These are phyloP conservation scores for Mycena venus DNA, from an alignment of 768 basidiomycete genomes.

Conservation along the genomic window DNA sequence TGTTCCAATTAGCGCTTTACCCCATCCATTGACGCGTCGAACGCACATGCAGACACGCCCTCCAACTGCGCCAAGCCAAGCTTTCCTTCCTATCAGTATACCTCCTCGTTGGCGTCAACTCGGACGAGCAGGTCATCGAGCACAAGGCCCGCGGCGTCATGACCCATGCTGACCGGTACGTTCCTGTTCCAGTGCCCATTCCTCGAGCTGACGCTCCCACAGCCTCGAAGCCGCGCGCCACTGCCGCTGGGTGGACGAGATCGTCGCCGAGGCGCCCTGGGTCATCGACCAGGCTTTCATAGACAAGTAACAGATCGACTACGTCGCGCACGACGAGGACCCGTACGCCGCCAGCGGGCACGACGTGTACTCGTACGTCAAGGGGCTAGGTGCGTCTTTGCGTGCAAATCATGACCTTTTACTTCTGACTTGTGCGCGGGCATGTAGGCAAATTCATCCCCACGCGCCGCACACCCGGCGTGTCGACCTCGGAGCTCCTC, in stretches of 20 bases:
- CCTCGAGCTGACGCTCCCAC: no score
- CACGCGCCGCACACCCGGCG: conserved; percentile 92
- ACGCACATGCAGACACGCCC: conserved; percentile 93
- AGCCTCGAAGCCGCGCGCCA: conserved; percentile 94
- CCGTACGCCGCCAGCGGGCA: conserved; percentile 86
- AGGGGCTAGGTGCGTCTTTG: conserved; percentile 74
- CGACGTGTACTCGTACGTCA: conserved; percentile 87
- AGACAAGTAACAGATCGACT: conserved; percentile 91
- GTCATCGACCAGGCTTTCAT: conserved; percentile 86
- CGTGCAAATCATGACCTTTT: no score
- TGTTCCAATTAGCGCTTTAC: neutral
- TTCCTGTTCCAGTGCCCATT: conserved; percentile 15
- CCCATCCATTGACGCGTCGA: neutral
- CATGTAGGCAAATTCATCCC: conserved; percentile 97
- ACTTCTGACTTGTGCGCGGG: no score
- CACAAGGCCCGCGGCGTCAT: conserved; percentile 92
- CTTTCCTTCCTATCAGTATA: conserved; percentile 91
- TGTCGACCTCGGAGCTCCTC: conserved; percentile 93
- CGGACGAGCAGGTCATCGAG: conserved; percentile 82
- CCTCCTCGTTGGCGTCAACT: conserved; percentile 93
- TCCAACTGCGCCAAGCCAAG: conserved; percentile 97
- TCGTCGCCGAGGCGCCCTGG: conserved; percentile 94
- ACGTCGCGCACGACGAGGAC: conserved; percentile 96
- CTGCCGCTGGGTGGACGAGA: conserved; percentile 97
- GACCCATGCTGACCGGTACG: conserved; percentile 86